Conservation (phyloP, 768 basidiomycete genomes). For the Phaffia australis region DNA sequence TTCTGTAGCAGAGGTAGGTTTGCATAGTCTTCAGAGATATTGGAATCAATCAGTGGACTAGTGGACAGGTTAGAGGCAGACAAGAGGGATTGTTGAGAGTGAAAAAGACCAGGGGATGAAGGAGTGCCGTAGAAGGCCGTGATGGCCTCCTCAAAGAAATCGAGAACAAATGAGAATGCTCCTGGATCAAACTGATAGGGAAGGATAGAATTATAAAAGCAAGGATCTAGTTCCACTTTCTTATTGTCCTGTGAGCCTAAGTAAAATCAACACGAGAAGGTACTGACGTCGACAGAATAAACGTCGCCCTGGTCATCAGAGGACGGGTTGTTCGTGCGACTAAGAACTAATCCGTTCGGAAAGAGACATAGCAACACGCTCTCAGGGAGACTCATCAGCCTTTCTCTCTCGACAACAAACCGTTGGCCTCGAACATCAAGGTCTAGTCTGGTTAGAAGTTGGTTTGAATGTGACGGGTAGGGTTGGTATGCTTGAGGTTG, state of each 20-base stretch:
- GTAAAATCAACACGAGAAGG: neutral
- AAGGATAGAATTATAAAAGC: constrained; percentile 9
- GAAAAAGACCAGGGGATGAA: constrained; percentile 52
- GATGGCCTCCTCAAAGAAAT: constrained; percentile 80
- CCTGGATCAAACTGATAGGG: constrained; percentile 79
- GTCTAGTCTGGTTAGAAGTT: constrained; percentile 65
- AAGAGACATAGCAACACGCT: constrained; percentile 91
- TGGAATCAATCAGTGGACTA: constrained; percentile 30
- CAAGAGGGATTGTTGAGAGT: constrained; percentile 36
- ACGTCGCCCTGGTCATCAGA: constrained; percentile 76
- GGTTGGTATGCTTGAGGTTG: constrained; percentile 31
- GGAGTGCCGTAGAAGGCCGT: constrained; percentile 84
- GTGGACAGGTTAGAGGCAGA: neutral
- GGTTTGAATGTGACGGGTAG: constrained; percentile 6
- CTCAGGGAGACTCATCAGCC: constrained; percentile 96
- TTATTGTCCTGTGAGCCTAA: neutral
- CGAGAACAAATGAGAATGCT: constrained; percentile 85
- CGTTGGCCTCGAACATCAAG: constrained; percentile 84
- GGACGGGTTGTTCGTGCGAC: constrained; percentile 65
- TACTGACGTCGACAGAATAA: constrained; percentile 87
- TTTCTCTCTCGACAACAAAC: constrained; percentile 92
- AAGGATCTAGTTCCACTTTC: neutral
- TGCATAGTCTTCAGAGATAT: constrained; percentile 38
- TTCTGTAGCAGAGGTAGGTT: constrained; percentile 89
- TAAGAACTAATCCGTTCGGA: constrained; percentile 90